phyloP scores from a whole-genome alignment of 164 flowering plant genomes.

The Cinnamomum chago region DNA sequence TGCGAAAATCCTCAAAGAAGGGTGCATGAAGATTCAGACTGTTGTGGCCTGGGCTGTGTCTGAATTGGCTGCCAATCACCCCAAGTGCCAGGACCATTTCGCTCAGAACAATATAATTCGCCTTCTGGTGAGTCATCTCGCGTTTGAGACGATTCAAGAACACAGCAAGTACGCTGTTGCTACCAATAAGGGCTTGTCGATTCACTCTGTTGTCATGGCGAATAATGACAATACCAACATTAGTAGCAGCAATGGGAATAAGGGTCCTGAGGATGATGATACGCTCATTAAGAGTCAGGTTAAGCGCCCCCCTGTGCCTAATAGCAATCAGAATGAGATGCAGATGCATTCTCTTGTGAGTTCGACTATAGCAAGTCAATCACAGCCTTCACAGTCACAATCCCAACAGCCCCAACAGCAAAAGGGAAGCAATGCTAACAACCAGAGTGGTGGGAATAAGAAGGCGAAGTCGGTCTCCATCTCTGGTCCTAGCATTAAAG shows the following conservation, averaged over 20 bases:
- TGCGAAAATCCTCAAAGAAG: slow-evolving; percentile 76
- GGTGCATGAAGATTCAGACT: slow-evolving; percentile 59
- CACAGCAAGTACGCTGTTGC: slow-evolving; percentile 73
- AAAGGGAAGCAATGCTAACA: slow-evolving; percentile 2
- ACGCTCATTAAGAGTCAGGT: slow-evolving; percentile 13
- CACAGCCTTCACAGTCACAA: slow-evolving; percentile 2
- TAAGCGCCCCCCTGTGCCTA: slow-evolving; percentile 31
- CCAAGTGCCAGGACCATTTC: slow-evolving; percentile 76
- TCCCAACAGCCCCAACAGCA: neutral
- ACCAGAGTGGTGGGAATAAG: neutral
- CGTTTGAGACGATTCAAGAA: slow-evolving; percentile 83
- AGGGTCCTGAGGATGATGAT: neutral
- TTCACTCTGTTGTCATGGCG: slow-evolving; percentile 56
- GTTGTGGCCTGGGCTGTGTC: slow-evolving; percentile 85
- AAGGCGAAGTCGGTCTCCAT: slow-evolving; percentile 12
- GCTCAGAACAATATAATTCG: slow-evolving; percentile 65
- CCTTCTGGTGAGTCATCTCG: slow-evolving; percentile 72
- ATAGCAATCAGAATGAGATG: slow-evolving; percentile 15
- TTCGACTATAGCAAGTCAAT: slow-evolving; percentile 30
- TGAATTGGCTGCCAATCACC: slow-evolving; percentile 56
- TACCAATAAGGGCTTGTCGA: slow-evolving; percentile 30
- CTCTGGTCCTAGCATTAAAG: slow-evolving; percentile 53
- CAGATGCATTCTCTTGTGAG: slow-evolving; percentile 56
- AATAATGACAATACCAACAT: slow-evolving; percentile 15
- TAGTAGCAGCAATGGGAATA: neutral